A percentile compares a stretch with the other conserved stretches of the same genome.
These are phyloP conservation scores for Umbelopsis sp. DNA, from an alignment of 192 early-diverging fungal genomes.

Conservation along the genomic window DNA sequence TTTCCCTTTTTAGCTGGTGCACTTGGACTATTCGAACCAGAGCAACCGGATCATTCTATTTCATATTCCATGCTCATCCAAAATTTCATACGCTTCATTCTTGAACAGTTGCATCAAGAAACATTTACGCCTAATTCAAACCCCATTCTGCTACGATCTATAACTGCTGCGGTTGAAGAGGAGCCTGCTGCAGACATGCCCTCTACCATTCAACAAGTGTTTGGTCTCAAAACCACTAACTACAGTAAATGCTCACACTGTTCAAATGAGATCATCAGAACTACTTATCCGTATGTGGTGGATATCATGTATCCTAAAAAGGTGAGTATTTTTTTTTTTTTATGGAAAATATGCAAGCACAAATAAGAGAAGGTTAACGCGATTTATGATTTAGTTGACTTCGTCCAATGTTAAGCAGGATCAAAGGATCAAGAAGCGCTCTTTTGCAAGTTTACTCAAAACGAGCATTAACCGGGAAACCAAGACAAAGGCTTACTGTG, in stretches of 20 bases:
- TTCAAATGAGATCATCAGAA: conserved; percentile 54
- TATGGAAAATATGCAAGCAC: too few relatives aligned
- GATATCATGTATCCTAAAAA: conserved; percentile 81
- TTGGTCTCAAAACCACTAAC: conserved; percentile 64
- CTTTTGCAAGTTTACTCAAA: conserved; percentile 55
- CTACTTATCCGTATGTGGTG: conserved; percentile 77
- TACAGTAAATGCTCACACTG: conserved; percentile 72
- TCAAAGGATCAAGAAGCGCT: conserved; percentile 28
- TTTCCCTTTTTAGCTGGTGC: conserved; percentile 61
- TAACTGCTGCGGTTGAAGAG: conserved; percentile 6
- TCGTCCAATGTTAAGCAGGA: conserved; percentile 18
- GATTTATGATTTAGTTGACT: neutral
- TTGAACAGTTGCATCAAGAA: conserved; percentile 88
- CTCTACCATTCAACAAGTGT: conserved; percentile 67
- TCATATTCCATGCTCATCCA: conserved; percentile 81
- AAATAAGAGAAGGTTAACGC: too few relatives aligned
- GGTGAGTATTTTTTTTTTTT: conserved; percentile 20
- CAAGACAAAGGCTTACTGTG: conserved; percentile 85
- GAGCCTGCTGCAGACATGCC: conserved; percentile 27
- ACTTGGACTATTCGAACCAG: conserved; percentile 88
- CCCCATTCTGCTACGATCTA: conserved; percentile 30
- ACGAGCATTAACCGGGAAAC: conserved; percentile 66
- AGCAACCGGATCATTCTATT: conserved; percentile 56
- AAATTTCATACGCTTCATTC: conserved; percentile 85
- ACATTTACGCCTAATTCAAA: conserved; percentile 44